These are phyloP conservation scores for Penicillium sp. DNA, from an alignment of 2,329 filamentous ascomycete species.

Conservation along the genomic window DNA sequence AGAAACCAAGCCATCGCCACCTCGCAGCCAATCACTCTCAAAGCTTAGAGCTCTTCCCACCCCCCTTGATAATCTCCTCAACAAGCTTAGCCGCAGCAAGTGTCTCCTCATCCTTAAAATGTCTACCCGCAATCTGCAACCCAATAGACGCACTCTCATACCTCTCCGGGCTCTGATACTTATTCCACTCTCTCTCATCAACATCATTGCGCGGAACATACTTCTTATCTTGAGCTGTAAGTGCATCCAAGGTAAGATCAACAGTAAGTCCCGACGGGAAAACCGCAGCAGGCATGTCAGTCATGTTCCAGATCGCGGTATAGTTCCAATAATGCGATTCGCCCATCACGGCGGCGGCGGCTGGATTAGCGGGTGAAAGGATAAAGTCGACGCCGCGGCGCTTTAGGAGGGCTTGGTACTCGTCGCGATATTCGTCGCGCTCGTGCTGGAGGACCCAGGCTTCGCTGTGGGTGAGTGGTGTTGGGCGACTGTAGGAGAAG, in stretches of 20 bases:
- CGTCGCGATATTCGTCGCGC: conserved; percentile 39
- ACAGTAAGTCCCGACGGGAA: conserved; percentile 41
- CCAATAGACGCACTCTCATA: conserved; percentile 55
- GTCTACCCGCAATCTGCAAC: conserved; percentile 58
- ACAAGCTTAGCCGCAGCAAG: conserved; percentile 41
- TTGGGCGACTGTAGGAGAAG: conserved; percentile 32
- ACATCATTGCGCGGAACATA: conserved; percentile 35
- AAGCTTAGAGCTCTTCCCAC: conserved; percentile 9
- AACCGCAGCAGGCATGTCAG: conserved; percentile 38
- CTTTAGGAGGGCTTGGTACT: conserved; percentile 42
- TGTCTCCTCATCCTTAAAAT: conserved; percentile 61
- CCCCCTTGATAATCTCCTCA: conserved; percentile 26
- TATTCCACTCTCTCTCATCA: conserved; percentile 42
- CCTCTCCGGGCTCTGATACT: conserved; percentile 38
- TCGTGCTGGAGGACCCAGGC: conserved; percentile 36
- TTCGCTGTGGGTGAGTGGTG: conserved; percentile 36
- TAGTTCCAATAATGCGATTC: conserved; percentile 47
- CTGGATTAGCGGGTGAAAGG: conserved; percentile 38
- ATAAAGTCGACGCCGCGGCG: conserved; percentile 41
- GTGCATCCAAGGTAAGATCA: conserved; percentile 33
- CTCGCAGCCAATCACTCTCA: background rate
- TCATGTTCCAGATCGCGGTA: conserved; percentile 43
- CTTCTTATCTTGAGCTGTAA: conserved; percentile 23
- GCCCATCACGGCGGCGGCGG: conserved; percentile 39
- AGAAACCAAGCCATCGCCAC: background rate